Evolutionary conservation across 192 early-diverging fungal genomes (phyloP).

Genomic region (Coemansia sp.): DNA sequence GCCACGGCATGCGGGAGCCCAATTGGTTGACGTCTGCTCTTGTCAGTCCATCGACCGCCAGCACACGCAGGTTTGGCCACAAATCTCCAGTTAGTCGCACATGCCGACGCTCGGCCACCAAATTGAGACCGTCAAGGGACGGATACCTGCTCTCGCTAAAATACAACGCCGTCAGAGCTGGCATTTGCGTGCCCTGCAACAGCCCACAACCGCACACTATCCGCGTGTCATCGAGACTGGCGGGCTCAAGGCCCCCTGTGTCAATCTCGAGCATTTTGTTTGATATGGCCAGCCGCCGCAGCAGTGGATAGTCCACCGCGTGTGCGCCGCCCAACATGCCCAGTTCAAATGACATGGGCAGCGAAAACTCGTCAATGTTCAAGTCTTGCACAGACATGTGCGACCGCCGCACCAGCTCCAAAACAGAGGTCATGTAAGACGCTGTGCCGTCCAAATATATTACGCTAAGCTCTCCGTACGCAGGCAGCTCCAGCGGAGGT

Average conservation of each 20-base stretch:
- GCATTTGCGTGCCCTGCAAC: slow-evolving; percentile 16
- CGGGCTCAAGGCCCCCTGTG: too few relatives aligned
- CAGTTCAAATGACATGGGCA: neutral
- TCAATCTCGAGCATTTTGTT: too few relatives aligned
- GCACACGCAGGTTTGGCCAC: slow-evolving; percentile 8
- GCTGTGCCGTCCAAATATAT: slow-evolving; percentile 19
- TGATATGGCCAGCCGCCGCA: slow-evolving; percentile 19
- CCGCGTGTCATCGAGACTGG: slow-evolving; percentile 4
- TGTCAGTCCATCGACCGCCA: slow-evolving; percentile 25
- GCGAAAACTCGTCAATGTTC: slow-evolving; percentile 19
- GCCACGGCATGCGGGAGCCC: slow-evolving; percentile 3
- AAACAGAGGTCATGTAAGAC: neutral
- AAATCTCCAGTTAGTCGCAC: slow-evolving; percentile 6
- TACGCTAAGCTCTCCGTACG: slow-evolving; percentile 9
- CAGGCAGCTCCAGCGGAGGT: neutral
- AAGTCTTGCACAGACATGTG: slow-evolving; percentile 16
- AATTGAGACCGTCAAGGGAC: slow-evolving; percentile 5
- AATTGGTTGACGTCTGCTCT: slow-evolving; percentile 10
- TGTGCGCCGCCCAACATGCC: neutral
- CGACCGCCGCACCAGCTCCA: slow-evolving; percentile 11
- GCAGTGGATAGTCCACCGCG: slow-evolving; percentile 4
- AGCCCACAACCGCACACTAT: neutral
- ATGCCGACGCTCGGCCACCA: neutral
- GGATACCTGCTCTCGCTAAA: slow-evolving; percentile 26
- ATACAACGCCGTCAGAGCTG: slow-evolving; percentile 13